Percentiles rank a stretch among this genome's conserved stretches.
Conservation (phyloP, 148 eudicot species). For the Chenopodium berlandieri region DNA sequence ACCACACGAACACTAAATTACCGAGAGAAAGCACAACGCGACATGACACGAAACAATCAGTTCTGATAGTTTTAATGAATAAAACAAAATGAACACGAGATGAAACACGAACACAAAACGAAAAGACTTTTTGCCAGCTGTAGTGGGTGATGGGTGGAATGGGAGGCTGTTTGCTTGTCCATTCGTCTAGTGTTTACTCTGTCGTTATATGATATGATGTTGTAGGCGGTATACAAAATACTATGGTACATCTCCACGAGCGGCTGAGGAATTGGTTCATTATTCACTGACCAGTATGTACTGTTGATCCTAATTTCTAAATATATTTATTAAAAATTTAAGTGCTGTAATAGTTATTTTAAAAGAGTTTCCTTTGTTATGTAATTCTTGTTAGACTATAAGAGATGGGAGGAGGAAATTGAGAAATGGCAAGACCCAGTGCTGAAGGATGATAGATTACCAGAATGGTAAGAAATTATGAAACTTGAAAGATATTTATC, state of each 20-base stretch:
- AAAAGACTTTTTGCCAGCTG: too few species aligned
- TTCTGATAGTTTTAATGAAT: too few species aligned
- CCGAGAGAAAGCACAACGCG: too few species aligned
- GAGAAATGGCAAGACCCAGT: conserved; percentile 97
- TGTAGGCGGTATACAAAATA: conserved; percentile 92
- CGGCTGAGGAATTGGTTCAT: conserved; percentile 81
- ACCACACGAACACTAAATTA: too few species aligned
- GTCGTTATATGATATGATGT: conserved; percentile 10
- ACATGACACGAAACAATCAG: too few species aligned
- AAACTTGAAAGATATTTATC: not conserved
- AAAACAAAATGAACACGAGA: too few species aligned
- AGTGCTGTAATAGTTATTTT: conserved; percentile 2
- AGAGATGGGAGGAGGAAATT: conserved; percentile 95
- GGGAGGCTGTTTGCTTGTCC: not conserved
- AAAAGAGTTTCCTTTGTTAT: conserved; percentile 1
- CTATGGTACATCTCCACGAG: conserved; percentile 83
- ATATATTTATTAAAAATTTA: not conserved
- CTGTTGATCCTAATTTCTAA: not conserved
- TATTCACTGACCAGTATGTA: conserved; percentile 87
- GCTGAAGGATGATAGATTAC: conserved; percentile 75
- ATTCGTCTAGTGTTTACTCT: not conserved
- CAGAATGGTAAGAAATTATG: conserved; percentile 71
- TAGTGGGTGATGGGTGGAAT: too few species aligned
- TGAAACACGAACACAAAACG: too few species aligned
- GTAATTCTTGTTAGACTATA: conserved; percentile 61